These are phyloP conservation scores for Penicillium macrosclerotiorum DNA, from an alignment of 495 filamentous ascomycete species.

Conservation along the genomic window DNA sequence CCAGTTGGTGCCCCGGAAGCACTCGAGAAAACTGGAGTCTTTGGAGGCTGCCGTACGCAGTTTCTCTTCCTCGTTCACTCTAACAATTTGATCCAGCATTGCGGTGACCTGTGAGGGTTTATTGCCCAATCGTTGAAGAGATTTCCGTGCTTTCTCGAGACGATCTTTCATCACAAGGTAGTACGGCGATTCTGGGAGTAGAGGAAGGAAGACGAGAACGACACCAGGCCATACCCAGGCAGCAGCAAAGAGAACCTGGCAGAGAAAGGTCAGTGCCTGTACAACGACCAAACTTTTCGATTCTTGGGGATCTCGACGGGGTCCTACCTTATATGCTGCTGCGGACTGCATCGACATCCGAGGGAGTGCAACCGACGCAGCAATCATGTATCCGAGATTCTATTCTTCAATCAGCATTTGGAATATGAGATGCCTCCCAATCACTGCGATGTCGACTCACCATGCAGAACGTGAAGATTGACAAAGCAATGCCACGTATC, in stretches of 20 bases:
- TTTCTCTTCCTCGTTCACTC: slow-evolving; percentile 6
- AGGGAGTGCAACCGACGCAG: slow-evolving; percentile 9
- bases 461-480: slow-evolving; percentile 18
- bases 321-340: slow-evolving; percentile 11
- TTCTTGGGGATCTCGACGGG: neutral
- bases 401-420: neutral
- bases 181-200: slow-evolving; percentile 11
- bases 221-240: slow-evolving; percentile 14
- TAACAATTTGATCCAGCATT: slow-evolving; percentile 1
- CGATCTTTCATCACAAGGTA: slow-evolving; percentile 10
- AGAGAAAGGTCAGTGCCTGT: neutral
- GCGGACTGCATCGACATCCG: slow-evolving; percentile 9
- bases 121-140: slow-evolving; percentile 3
- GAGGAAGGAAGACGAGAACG: slow-evolving; percentile 2
- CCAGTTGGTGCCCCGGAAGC: slow-evolving; percentile 26
- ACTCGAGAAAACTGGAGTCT: slow-evolving; percentile 16
- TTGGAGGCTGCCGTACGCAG: slow-evolving; percentile 1
- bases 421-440: neutral
- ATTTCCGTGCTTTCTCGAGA: slow-evolving; percentile 3
- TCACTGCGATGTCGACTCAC: slow-evolving; percentile 6
- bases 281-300: no score
- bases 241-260: slow-evolving; percentile 15
- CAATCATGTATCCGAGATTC: slow-evolving; percentile 17
- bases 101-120: neutral
- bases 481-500: slow-evolving; percentile 23